Percentiles rank a stretch among this genome's conserved stretches.
phyloP scores from a whole-genome alignment of 1,284 basidiomycete genomes.

The Ganoderma meredithae region DNA sequence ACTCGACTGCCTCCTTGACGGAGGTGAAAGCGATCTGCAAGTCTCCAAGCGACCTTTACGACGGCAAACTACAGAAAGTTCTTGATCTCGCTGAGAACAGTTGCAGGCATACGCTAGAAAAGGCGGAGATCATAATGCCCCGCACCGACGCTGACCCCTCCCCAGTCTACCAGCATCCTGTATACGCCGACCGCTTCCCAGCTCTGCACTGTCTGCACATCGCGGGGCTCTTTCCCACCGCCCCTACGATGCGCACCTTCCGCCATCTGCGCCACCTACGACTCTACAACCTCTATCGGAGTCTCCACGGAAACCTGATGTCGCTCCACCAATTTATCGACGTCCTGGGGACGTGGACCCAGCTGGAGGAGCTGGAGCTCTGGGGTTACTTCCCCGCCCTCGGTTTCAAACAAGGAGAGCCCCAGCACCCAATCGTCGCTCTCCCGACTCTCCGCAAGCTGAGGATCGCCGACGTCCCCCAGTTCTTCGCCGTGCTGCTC shows the following conservation, averaged over 20 bases:
- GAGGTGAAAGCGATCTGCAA: neutral
- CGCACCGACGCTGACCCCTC: neutral
- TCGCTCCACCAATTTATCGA: neutral
- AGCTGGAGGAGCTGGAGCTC: slow-evolving; percentile 6
- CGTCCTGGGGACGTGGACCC: neutral
- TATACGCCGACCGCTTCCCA: neutral
- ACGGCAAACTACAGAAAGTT: neutral
- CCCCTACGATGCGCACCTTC: neutral
- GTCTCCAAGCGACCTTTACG: neutral
- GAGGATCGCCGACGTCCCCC: neutral
- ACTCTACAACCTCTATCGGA: neutral
- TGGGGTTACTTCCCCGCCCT: neutral
- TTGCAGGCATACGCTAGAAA: neutral
- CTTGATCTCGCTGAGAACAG: neutral
- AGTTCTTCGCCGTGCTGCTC: neutral
- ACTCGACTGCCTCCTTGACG: neutral
- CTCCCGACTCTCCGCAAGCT: neutral
- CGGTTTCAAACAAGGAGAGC: neutral
- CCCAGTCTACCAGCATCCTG: neutral
- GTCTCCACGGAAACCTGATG: neutral
- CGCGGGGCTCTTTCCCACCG: neutral
- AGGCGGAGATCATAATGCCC: neutral
- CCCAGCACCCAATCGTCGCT: neutral
- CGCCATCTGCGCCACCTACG: neutral
- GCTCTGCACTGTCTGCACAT: neutral